A percentile compares a stretch with the other conserved stretches of the same genome.
These are phyloP conservation scores for Gynochthodes officinalis DNA, from an alignment of 257 asterid species.

Conservation along the genomic window DNA sequence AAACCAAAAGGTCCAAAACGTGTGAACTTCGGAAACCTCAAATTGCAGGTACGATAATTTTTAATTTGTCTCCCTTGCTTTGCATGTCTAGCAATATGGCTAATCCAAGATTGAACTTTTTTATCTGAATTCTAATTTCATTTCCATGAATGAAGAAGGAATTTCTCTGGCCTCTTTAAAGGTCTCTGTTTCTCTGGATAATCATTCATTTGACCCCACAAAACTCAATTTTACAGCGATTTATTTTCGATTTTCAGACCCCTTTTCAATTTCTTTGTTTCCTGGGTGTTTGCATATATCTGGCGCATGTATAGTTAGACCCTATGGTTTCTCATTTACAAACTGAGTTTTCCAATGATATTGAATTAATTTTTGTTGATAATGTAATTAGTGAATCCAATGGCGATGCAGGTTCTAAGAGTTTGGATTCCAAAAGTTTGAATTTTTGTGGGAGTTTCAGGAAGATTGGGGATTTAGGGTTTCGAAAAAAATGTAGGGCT, in stretches of 20 bases:
- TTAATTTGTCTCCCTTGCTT: neutral
- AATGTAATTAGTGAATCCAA: constrained; percentile 12
- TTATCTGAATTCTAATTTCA: neutral
- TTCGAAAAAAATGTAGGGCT: constrained; percentile 51
- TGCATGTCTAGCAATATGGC: neutral
- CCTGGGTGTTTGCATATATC: constrained; percentile 37
- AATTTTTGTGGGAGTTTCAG: constrained; percentile 20
- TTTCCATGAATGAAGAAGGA: constrained; percentile 7
- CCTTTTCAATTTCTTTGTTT: constrained; percentile 38
- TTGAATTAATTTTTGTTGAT: constrained; percentile 30
- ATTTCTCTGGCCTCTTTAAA: constrained; percentile 59
- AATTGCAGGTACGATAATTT: too few species aligned
- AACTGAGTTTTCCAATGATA: constrained; percentile 36
- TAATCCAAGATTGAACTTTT: neutral
- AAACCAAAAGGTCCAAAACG: neutral
- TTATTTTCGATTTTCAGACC: constrained; percentile 31
- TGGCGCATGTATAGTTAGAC: constrained; percentile 44
- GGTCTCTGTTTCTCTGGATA: constrained; percentile 44
- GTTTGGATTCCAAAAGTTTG: constrained; percentile 29
- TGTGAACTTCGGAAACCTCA: neutral
- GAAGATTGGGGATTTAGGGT: constrained; percentile 35
- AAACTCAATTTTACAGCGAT: constrained; percentile 29
- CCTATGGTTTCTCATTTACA: constrained; percentile 53
- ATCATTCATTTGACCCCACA: constrained; percentile 41
- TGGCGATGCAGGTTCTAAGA: constrained; percentile 31